Evolutionary conservation across 1,139 yeast genomes (phyloP), one percentile per base, ranked within the genome.

Genomic region (Scheffersomyces illinoinensis): DNA sequence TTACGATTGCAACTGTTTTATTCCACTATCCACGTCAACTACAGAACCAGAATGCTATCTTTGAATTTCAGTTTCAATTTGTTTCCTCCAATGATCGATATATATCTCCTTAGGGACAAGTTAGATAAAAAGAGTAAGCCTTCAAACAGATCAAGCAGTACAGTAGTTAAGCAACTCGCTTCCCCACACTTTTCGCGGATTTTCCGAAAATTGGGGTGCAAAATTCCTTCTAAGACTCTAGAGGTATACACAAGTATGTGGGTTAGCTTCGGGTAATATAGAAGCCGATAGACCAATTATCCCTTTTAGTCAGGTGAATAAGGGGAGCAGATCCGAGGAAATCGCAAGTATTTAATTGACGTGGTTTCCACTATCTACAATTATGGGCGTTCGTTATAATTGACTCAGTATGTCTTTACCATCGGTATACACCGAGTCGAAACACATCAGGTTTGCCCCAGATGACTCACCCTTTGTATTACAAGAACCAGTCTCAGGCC

Each of bases 391-490:
- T 14, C 18, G 1, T 24, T 26, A n/a, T 52, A 18, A 39, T 10
- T 20, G 10, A 14, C 17, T 23, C 19, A 52, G 23, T 49, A 23
- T 39, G 26, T 47, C 55, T 10, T 47, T 50, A 26, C 59, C 59
- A 18, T 55, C 61, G 19, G 26, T 54, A 33, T 53, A 57, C 52
- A 62, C 58, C 46, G 58, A 60, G 49, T 54, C 59, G 17, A 33
- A 33, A 17, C 43, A 33, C 14, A 33, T 33, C 14, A 33, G 66
- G 12, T 64, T 60, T 54, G 70, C 71, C 14, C 61, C 66, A 12
- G 68, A 62, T 20, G 67, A 61, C 52, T 65, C 74, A 4, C 71
- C 69, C 8, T 68, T 64, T 54, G 61, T 71, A 49, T 66, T 73
- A 52, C 60, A 59, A 7, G 58, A 59, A 24, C 58, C 61, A 18